Base-by-base conservation (phyloP, 345 rosid species). In the Mangifera indica region DNA sequence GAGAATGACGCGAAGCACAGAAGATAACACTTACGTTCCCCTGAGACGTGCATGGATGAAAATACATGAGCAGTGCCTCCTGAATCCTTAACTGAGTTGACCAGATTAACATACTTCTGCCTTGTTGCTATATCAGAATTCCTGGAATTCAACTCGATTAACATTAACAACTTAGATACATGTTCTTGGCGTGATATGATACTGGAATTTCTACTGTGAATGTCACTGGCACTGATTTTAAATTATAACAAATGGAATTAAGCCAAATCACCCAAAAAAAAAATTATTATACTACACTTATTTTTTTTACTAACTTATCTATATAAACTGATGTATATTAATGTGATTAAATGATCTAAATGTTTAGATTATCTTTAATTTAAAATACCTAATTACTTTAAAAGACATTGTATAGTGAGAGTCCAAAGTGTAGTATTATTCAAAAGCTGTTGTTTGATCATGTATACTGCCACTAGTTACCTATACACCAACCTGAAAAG, bases 21-120 rank as follows among this genome's bases (percentile, higher is more conserved):
- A 18, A 54, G 7, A 7, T 54, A 49, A 21, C 13, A 78, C 98
- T 87, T 58, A 94, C 98, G 98, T 80, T 92, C 99, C 65, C 99
- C 97, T 4, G 99, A 95, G 21, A 81, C 89, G 60, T 95, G 99
- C 99, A 92, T 92, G 1, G 97, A 86, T 9, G 99, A 95, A 82
- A 95, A 95, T 72, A 92, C 79, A 78, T 87, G 87, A 52, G 78
- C 91, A 24, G 81, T 82, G 59, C 98, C 99, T 26, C 99, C 97
- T 7, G 91, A 81, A 51, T 54, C 61, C 78, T 95, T 92, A 56
- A 92, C 97, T 0, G 98, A 92, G 63, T 86, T 78, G 59, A 95
- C 98, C 71, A 95, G 77, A 56, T 83, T 72, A 61, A 90, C 93
- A 69, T 92, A 91, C 78, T 85, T 89, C 70, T 78, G 60, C 81